Percentiles rank a stretch among this genome's conserved stretches.
Conservation (phyloP, 345 rosid genomes). For the Rhodamnia rubescens region DNA sequence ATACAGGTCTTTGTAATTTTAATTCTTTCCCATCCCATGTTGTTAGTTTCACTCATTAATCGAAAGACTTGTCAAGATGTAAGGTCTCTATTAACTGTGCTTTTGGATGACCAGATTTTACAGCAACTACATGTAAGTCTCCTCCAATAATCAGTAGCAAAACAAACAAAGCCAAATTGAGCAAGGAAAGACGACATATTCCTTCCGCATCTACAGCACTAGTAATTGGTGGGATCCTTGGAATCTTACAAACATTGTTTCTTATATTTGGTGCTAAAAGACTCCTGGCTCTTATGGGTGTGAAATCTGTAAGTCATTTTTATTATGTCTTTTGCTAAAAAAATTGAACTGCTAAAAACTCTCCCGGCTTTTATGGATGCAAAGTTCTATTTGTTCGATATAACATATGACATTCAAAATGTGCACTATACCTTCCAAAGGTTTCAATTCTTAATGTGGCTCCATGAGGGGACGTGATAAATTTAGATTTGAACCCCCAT, state of each 20-base stretch:
- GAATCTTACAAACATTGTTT: constrained; percentile 60
- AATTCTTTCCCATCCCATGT: background rate
- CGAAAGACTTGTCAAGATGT: background rate
- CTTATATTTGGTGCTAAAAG: constrained; percentile 58
- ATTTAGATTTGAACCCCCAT: background rate
- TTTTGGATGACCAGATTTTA: background rate
- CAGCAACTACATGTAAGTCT: constrained; percentile 8
- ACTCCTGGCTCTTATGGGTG: constrained; percentile 74
- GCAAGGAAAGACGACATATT: constrained; percentile 35
- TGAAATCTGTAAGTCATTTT: constrained; percentile 50
- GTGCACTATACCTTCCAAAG: background rate
- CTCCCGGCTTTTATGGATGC: constrained; percentile 33
- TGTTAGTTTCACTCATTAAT: background rate
- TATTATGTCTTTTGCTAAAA: background rate
- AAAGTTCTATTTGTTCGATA: background rate
- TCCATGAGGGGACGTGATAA: background rate
- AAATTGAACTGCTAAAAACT: background rate
- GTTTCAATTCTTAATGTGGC: background rate
- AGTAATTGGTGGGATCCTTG: constrained; percentile 54
- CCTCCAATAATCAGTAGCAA: background rate
- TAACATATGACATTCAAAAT: background rate
- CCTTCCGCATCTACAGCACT: constrained; percentile 97
- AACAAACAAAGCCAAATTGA: constrained; percentile 1
- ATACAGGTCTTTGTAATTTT: background rate
- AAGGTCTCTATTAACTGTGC: background rate